Evolutionary conservation across 768 basidiomycete species (phyloP).

Genomic region (Filobasidium floriforme): DNA sequence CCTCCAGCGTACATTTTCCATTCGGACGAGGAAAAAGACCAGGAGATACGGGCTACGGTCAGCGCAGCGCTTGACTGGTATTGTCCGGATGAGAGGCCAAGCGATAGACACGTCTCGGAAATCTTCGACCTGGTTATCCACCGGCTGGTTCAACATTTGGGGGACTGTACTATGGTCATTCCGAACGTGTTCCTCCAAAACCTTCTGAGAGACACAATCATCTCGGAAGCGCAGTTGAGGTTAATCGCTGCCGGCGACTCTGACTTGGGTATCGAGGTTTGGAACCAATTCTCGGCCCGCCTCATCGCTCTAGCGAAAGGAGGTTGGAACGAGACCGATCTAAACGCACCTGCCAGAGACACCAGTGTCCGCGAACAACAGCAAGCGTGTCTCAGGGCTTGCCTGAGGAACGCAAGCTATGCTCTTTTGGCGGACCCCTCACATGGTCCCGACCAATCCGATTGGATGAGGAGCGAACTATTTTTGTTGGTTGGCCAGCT

Average conservation of each 20-base stretch:
- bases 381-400: neutral
- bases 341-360: neutral
- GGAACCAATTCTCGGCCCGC: neutral
- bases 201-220: neutral
- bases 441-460: neutral
- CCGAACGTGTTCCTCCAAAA: neutral
- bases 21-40: neutral
- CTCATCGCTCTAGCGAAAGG: neutral
- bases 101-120: neutral
- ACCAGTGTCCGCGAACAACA: neutral
- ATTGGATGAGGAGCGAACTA: neutral
- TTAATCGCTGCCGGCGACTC: neutral
- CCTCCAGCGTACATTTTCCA: neutral
- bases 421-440: neutral
- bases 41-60: neutral
- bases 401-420: neutral
- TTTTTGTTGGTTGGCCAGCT: neutral
- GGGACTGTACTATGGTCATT: neutral
- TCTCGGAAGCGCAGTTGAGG: neutral
- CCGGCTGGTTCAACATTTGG: neutral
- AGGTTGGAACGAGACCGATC: neutral
- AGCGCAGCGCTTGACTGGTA: neutral
- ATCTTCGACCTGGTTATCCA: neutral
- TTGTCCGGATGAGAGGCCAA: neutral
- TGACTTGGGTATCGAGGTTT: neutral